Base-by-base conservation (phyloP, 257 asterid species). In the Przewalskia tangutica region DNA sequence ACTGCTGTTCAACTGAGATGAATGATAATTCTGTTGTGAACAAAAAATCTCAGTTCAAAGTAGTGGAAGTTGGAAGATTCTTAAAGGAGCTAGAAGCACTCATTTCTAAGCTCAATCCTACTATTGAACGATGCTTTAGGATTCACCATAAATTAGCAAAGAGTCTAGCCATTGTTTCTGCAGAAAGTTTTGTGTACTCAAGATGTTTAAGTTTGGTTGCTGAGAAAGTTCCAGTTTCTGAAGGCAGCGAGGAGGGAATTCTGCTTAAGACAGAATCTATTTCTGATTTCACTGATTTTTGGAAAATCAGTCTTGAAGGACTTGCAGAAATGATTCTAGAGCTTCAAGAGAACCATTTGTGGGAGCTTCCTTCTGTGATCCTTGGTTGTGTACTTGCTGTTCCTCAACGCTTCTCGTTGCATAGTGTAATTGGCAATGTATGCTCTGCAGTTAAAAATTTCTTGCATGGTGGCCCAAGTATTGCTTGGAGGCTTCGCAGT, bases 311-410 rank as follows among this genome's bases (percentile, higher is more conserved):
- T 88, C 89, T 95, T 84, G 88, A 86, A 87, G 93, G 90, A 80
- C 91, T 91, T 80, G 84, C 95, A 82, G 87, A 88, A 86, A 84
- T 67, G 89, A 88, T 92, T 84, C 82, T 92, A 86, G 66, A 77
- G 81, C 94, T 94, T 82, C 98, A 87, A 86, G 91, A 86, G 67
- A 89, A 91, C 62, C 89, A 86, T 85, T 91, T 93, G 84, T 95
- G 99, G 99, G 97, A 94, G 83, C 92, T 94, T 63, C 91, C 98
- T 83, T 90, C 92, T 66, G 91, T 89, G 85, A 84, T 91, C 83
- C 97, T 95, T 51, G 91, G 88, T 77, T 91, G 90, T 58, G 90
- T 95, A 83, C 90, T 95, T 14, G 90, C 88, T 73, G 86, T 93
- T 81, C 95, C 97, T 82, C 87, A 14, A 79, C 84, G 80, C 82